A percentile compares a stretch with the other conserved stretches of the same genome.
Evolutionary conservation across 2,329 filamentous ascomycete species (phyloP).

Genomic region (Fusarium sp.): DNA sequence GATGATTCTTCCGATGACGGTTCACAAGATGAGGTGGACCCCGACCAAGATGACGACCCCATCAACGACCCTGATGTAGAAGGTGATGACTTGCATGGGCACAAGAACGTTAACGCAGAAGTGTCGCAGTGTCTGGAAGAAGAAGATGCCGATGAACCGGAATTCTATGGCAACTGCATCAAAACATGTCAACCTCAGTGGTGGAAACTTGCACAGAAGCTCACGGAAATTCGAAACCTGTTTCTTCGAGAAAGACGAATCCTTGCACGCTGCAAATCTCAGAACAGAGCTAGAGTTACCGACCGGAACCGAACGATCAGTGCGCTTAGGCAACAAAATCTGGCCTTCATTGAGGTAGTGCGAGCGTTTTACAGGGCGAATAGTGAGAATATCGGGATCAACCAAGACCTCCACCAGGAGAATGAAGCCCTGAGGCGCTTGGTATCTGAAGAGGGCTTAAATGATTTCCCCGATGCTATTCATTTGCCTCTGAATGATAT

Average conservation of each 20-base stretch:
- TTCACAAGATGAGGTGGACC: not conserved
- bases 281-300: not conserved
- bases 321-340: too few relatives aligned
- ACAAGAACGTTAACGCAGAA: not conserved
- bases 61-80: not conserved
- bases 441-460: not conserved
- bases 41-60: not conserved
- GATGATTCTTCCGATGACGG: not conserved
- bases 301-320: accelerated
- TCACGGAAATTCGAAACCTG: not conserved
- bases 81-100: not conserved
- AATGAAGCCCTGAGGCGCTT: not conserved
- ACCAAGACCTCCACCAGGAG: not conserved
- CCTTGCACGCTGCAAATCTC: not conserved
- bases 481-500: not conserved
- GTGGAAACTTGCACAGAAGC: accelerated
- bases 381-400: not conserved
- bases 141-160: not conserved
- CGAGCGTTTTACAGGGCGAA: slow-evolving; percentile 3
- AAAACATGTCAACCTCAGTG: slow-evolving; percentile 15
- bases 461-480: not conserved
- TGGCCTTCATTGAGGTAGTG: not conserved
- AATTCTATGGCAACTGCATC: not conserved
- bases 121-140: not conserved
- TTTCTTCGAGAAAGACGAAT: not conserved